Conservation (phyloP, 2,329 filamentous ascomycete genomes). For the Venturia pyrina region DNA sequence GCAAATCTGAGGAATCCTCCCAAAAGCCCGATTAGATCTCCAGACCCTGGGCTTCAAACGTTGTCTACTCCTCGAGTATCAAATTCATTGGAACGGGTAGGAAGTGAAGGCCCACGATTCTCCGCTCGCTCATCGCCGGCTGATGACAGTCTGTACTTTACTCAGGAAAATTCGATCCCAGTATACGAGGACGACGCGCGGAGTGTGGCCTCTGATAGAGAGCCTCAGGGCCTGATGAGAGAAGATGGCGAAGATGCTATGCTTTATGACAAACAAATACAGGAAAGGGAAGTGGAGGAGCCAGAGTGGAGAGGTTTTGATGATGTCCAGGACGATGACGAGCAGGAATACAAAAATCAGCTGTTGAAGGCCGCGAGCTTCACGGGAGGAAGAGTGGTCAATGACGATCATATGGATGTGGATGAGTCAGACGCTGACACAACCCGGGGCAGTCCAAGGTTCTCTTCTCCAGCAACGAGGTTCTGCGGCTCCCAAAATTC, state of each 20-base stretch:
- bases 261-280: not conserved
- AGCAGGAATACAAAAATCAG: not conserved
- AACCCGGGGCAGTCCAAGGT: not conserved
- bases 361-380: not conserved
- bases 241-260: not conserved
- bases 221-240: not conserved
- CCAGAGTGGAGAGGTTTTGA: not conserved
- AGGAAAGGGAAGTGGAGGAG: not conserved
- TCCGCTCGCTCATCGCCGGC: not conserved
- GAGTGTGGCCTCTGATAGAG: not conserved
- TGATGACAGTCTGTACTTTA: not conserved
- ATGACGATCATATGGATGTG: not conserved
- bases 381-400: not conserved
- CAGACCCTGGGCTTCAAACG: not conserved
- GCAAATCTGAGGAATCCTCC: not conserved
- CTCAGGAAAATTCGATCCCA: not conserved
- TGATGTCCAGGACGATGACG: not conserved
- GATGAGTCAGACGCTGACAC: not conserved
- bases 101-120: not conserved
- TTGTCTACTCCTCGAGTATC: not conserved
- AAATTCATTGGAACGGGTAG: not conserved
- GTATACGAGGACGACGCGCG: not conserved
- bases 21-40: not conserved
- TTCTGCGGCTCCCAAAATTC: not conserved
- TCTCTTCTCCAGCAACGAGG: not conserved